These are phyloP conservation scores for Heracleum sosnowskyi DNA, from an alignment of 129 eudicot genomes.

Conservation along the genomic window DNA sequence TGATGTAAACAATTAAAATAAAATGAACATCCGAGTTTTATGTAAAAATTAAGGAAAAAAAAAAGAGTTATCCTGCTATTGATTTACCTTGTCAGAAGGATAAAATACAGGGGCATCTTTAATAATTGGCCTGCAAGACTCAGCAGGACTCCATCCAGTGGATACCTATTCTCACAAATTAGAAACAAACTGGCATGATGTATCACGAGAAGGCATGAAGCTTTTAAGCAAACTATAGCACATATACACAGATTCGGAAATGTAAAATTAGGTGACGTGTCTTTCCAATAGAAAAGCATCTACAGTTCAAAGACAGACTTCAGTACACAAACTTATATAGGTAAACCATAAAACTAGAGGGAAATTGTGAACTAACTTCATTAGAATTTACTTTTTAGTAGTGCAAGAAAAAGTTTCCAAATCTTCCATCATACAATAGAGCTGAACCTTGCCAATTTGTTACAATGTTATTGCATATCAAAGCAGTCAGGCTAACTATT, in stretches of 20 bases:
- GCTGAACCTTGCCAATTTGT: neutral
- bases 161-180: constrained; percentile 31
- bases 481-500: neutral
- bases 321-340: neutral
- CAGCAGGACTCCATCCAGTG: constrained; percentile 65
- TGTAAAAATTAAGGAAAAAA: neutral
- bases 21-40: neutral
- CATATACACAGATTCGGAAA: neutral
- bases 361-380: neutral
- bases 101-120: constrained; percentile 63
- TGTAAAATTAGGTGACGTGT: neutral
- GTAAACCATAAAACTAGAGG: neutral
- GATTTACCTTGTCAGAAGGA: constrained; percentile 52
- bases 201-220: neutral
- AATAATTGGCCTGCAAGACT: constrained; percentile 52
- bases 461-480: neutral
- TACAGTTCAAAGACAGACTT: neutral
- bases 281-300: neutral
- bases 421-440: neutral
- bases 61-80: neutral
- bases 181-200: neutral
- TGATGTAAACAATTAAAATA: constrained; percentile 14
- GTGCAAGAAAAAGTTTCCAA: neutral
- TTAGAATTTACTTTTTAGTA: neutral
- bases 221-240: neutral